Percentiles rank a stretch among this genome's conserved stretches.
Evolutionary conservation across 768 basidiomycete genomes (phyloP).

Genomic region (Cyclocybe aegerita): DNA sequence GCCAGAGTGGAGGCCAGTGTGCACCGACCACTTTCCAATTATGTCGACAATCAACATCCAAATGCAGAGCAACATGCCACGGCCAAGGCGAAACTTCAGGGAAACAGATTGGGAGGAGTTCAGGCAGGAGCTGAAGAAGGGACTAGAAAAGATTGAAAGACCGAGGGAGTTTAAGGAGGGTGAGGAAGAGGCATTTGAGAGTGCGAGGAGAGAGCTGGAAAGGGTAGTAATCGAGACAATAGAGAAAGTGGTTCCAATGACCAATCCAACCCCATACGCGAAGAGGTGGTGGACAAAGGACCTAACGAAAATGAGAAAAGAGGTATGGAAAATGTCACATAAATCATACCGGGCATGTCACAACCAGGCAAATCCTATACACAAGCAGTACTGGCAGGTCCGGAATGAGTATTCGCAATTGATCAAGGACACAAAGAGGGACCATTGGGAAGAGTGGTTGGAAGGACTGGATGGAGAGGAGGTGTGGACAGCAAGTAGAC

Average conservation of each 20-base stretch:
- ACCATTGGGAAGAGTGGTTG: conserved; percentile 26
- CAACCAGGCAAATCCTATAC: conserved; percentile 12
- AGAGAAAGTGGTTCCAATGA: conserved; percentile 2
- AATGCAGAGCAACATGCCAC: not conserved
- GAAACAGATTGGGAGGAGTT: conserved; percentile 18
- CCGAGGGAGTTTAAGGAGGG: not conserved
- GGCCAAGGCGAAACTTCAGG: conserved; percentile 11
- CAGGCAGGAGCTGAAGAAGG: conserved; percentile 15
- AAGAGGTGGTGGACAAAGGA: conserved; percentile 19
- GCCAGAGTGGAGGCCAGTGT: conserved; percentile 8
- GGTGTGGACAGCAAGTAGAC: conserved; percentile 20
- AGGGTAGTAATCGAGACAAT: not conserved
- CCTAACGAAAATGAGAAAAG: conserved; percentile 16
- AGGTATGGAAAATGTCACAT: conserved; percentile 9
- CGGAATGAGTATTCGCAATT: conserved; percentile 15
- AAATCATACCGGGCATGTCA: conserved; percentile 3
- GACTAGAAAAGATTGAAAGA: conserved; percentile 24
- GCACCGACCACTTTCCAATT: conserved; percentile 44
- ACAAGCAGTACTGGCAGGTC: conserved; percentile 12
- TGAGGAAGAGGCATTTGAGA: conserved; percentile 19
- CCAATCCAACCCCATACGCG: conserved; percentile 6
- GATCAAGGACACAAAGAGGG: conserved; percentile 17
- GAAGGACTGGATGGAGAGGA: conserved; percentile 10
- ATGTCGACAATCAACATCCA: conserved; percentile 24
- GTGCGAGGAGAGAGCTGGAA: conserved; percentile 10